These are phyloP conservation scores for Colletotrichum incanum DNA, from an alignment of 2,329 filamentous ascomycete genomes.

Conservation along the genomic window DNA sequence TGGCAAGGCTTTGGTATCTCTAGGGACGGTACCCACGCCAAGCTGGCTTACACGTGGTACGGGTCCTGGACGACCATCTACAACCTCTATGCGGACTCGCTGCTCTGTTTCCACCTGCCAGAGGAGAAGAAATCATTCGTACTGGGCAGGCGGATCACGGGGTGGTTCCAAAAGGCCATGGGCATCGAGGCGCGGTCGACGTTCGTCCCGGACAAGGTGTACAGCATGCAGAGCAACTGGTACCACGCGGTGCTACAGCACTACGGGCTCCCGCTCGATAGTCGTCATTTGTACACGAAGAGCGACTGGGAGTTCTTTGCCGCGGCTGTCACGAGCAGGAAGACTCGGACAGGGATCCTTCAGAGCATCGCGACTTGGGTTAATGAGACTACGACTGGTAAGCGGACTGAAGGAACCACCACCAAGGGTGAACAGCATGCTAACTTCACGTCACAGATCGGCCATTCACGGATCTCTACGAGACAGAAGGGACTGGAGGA, in stretches of 20 bases:
- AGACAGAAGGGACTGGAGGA: conserved; percentile 82
- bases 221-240: conserved; percentile 85
- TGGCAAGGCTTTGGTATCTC: conserved; percentile 82
- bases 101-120: conserved; percentile 82
- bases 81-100: conserved; percentile 81
- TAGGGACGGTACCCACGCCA: conserved; percentile 80
- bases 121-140: conserved; percentile 44
- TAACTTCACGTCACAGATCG: conserved; percentile 63
- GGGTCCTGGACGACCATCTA: conserved; percentile 88
- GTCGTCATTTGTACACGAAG: conserved; percentile 87
- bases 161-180: conserved; percentile 45
- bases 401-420: conserved; percentile 42
- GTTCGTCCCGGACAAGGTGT: conserved; percentile 83
- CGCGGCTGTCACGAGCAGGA: conserved; percentile 80
- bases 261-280: conserved; percentile 88
- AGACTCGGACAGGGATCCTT: conserved; percentile 80
- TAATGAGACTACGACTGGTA: conserved; percentile 82
- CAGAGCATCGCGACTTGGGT: conserved; percentile 84
- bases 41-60: conserved; percentile 85
- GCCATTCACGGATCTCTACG: conserved; percentile 86
- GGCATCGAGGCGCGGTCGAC: conserved; percentile 48
- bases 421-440: background rate
- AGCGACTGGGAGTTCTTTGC: conserved; percentile 95
- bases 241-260: conserved; percentile 84
- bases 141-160: conserved; percentile 5